Base-by-base conservation (phyloP, 192 early-diverging fungal genomes). In the Coemansia sp. region DNA sequence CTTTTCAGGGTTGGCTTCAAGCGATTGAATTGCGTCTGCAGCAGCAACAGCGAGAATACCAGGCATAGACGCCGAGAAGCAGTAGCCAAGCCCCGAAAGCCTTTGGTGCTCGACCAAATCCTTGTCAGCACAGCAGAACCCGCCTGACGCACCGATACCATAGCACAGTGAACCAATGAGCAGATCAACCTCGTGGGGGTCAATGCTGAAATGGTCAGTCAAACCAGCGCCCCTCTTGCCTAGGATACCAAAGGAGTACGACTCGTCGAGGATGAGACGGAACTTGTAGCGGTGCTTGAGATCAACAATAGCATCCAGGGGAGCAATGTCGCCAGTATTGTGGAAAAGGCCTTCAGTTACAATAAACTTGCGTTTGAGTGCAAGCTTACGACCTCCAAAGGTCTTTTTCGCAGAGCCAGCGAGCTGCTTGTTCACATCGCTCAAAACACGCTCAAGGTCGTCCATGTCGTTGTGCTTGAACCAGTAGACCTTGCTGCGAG, bases 381-480 rank as follows among this genome's bases (percentile, higher is more conserved):
- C 85, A 52, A 18, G 1, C 40, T 43, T 43, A 16, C 18, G 4
- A 16, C 84, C 85, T 2, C 48, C 23, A 26, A 51, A 51, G 48
- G 48, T 26, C 48, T 57, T 57, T 75, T 93, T 91, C 62, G 89
- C 91, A 67, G 84, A 71, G 20, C 61, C 60, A 21, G 59, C 58
- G 49, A 86, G 80, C 63, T 96, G 92, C 49, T 59, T 67, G 57
- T 90, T 77, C 55, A 98, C 86, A 40, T 91, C 87, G 56, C 86
- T 61, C 53, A 99, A 79, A 23, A 96, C 85, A 45, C 87, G 88
- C 73, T 99, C 94, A 20, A 99, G 77, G 68, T 99, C 95, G 9
- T 88, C 84, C 92, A 99, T 91, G 69, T 99, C 94, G 74, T 99
- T 97, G 84, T 99, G 96, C 68, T 95, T 95, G 74, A 87, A 99